Conservation (phyloP, 306 rosid species). For the Corylus heterophylla region DNA sequence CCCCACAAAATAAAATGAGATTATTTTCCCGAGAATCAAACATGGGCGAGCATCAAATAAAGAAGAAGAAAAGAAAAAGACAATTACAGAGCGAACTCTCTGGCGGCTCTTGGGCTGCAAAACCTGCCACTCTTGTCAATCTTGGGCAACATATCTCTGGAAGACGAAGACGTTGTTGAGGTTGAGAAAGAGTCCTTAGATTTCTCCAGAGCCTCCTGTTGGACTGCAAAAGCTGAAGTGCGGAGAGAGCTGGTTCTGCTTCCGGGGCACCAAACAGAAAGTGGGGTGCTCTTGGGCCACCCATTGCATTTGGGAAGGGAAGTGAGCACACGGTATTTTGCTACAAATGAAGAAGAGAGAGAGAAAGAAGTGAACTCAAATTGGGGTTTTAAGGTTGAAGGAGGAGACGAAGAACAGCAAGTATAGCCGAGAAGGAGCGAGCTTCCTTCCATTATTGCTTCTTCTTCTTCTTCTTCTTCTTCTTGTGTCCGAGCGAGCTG, state of each 20-base stretch:
- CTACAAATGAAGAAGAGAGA: not conserved
- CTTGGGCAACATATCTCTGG: slow-evolving; percentile 59
- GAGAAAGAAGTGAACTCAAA: not conserved
- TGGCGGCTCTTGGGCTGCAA: slow-evolving; percentile 92
- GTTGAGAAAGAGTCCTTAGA: slow-evolving; percentile 17
- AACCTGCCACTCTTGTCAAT: slow-evolving; percentile 78
- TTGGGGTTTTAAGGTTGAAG: slow-evolving; percentile 6
- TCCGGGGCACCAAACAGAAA: slow-evolving; percentile 16
- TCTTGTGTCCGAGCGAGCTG: not conserved
- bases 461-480: not conserved
- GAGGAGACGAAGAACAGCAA: slow-evolving; percentile 19
- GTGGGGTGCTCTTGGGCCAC: slow-evolving; percentile 5
- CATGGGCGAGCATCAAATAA: not conserved
- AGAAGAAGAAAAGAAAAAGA: not conserved
- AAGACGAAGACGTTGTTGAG: slow-evolving; percentile 11
- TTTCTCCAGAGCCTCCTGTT: slow-evolving; percentile 33
- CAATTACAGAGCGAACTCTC: slow-evolving; percentile 88
- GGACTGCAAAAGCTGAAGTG: slow-evolving; percentile 38
- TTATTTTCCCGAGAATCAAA: not conserved
- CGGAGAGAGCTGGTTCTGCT: slow-evolving; percentile 37
- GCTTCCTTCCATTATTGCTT: slow-evolving; percentile 31
- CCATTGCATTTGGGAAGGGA: slow-evolving; percentile 9
- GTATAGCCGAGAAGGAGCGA: slow-evolving; percentile 17
- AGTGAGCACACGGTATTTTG: not conserved
- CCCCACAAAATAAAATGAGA: not conserved